Percentiles rank a stretch among this genome's conserved stretches.
These are phyloP conservation scores for Erodium moschatum DNA, from an alignment of 441 rosid species.

Conservation along the genomic window DNA sequence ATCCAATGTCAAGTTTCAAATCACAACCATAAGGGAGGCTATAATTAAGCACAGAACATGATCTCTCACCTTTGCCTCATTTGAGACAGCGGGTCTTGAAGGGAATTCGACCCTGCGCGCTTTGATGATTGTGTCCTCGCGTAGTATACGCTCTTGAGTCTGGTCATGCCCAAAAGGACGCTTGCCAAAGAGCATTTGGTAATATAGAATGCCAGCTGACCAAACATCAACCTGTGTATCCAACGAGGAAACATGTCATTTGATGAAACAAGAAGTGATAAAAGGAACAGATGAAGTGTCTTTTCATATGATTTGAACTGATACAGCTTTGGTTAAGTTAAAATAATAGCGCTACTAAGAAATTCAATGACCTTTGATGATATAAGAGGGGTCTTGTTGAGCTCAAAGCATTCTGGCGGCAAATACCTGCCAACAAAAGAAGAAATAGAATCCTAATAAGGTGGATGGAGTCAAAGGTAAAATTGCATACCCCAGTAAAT, in stretches of 20 bases:
- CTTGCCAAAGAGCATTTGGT: slow-evolving; percentile 92
- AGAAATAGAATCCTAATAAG: slow-evolving; percentile 10
- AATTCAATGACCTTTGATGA: slow-evolving; percentile 64
- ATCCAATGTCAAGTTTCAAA: too few species aligned
- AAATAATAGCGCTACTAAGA: background rate
- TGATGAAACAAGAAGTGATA: background rate
- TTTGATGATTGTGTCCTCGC: slow-evolving; percentile 94
- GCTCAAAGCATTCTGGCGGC: slow-evolving; percentile 98
- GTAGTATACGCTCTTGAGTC: slow-evolving; percentile 83
- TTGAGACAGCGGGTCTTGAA: slow-evolving; percentile 76
- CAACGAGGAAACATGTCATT: slow-evolving; percentile 15
- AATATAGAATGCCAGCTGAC: slow-evolving; percentile 89
- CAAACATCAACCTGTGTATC: slow-evolving; percentile 88
- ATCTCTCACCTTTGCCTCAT: slow-evolving; percentile 76
- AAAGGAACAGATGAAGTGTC: slow-evolving; percentile 4
- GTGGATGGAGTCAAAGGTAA: background rate
- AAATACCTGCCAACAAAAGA: slow-evolving; percentile 54
- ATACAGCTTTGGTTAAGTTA: too few species aligned
- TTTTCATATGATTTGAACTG: too few species aligned
- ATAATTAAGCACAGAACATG: too few species aligned
- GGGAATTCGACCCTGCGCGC: slow-evolving; percentile 97
- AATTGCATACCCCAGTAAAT: background rate
- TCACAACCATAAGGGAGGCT: too few species aligned
- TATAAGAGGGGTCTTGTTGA: slow-evolving; percentile 79
- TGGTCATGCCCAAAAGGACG: slow-evolving; percentile 99